Evolutionary conservation across 140 eudicot genomes (phyloP).

Genomic region (Senecio squalidus): DNA sequence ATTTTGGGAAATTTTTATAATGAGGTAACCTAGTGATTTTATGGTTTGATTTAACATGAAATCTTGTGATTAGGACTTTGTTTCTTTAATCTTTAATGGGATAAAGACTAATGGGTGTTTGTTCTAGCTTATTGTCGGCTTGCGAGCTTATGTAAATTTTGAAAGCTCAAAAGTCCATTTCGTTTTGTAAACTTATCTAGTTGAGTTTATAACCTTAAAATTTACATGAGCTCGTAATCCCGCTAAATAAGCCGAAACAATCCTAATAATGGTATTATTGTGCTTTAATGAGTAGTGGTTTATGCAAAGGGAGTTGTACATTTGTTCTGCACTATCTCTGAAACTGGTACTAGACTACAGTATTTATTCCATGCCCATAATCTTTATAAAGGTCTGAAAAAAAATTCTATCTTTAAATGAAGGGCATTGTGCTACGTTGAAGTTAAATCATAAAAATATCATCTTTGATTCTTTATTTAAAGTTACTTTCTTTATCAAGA

Average conservation of each 20-base stretch:
- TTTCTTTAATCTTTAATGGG: conserved; percentile 3
- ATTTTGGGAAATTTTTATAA: conserved; percentile 14
- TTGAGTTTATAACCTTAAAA: too few relatives aligned
- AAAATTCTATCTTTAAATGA: background rate
- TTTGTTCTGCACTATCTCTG: background rate
- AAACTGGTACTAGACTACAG: background rate
- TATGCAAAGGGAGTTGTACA: conserved; percentile 11
- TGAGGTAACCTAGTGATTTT: background rate
- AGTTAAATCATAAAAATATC: conserved; percentile 2
- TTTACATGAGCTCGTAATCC: too few relatives aligned
- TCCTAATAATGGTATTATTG: background rate
- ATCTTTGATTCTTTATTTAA: conserved; percentile 15
- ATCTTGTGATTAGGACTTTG: conserved; percentile 16
- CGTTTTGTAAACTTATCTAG: too few relatives aligned
- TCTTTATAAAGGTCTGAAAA: background rate
- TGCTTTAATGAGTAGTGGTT: conserved; percentile 3
- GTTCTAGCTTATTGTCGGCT: too few relatives aligned
- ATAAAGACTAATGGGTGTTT: too few relatives aligned
- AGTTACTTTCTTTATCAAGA: background rate
- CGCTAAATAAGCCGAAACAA: conserved; percentile 4
- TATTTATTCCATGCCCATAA: conserved; percentile 9
- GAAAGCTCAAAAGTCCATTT: too few relatives aligned
- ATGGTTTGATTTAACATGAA: background rate
- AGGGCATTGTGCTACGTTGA: conserved; percentile 15
- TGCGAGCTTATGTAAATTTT: too few relatives aligned